phyloP scores from a whole-genome alignment of 1,139 yeast genomes.

The Zygosaccharomyces pseudobailii region DNA sequence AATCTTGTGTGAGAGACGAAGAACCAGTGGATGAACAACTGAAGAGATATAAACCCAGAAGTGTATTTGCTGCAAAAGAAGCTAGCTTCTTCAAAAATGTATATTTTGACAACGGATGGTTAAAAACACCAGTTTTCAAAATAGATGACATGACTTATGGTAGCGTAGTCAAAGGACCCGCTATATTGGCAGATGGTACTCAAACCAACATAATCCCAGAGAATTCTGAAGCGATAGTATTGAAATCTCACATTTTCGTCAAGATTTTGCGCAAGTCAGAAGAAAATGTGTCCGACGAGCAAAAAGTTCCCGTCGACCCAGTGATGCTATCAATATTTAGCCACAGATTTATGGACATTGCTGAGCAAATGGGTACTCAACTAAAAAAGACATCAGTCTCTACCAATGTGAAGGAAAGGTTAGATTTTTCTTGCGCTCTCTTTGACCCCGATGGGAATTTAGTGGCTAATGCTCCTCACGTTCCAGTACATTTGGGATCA shows the following conservation, averaged over 20 bases:
- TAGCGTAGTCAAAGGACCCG: conserved; percentile 61
- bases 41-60: conserved; percentile 11
- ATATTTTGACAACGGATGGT: conserved; percentile 48
- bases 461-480: conserved; percentile 84
- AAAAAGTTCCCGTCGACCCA: conserved; percentile 46
- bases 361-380: conserved; percentile 87
- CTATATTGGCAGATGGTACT: conserved; percentile 77
- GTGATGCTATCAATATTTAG: conserved; percentile 72
- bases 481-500: conserved; percentile 82
- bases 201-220: conserved; percentile 84
- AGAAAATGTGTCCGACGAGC: conserved; percentile 37
- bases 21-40: conserved; percentile 39
- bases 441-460: conserved; percentile 73
- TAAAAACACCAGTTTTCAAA: conserved; percentile 47
- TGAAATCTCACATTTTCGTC: conserved; percentile 54
- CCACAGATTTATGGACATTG: conserved; percentile 80
- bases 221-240: conserved; percentile 53
- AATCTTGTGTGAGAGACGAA: conserved; percentile 33
- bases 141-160: conserved; percentile 52
- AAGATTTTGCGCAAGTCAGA: conserved; percentile 32
- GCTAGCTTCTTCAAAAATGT: conserved; percentile 36
- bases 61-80: conserved; percentile 24
- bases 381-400: conserved; percentile 75
- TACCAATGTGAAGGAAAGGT: conserved; percentile 74
- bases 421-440: conserved; percentile 80